These are phyloP conservation scores for Otatea glauca DNA, from an alignment of 176 grass and related monocot genomes.

Conservation along the genomic window DNA sequence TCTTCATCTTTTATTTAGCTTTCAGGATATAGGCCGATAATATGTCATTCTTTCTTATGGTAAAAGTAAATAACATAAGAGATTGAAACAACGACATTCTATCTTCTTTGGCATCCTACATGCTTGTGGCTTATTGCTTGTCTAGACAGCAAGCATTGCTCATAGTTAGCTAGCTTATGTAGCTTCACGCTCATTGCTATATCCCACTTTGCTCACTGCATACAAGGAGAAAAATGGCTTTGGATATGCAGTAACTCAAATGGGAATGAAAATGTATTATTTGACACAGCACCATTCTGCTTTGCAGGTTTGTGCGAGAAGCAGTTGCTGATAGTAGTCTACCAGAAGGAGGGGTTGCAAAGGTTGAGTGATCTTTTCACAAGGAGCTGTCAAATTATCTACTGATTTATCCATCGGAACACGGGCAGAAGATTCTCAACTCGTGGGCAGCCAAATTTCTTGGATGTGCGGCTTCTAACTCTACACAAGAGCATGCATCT, in stretches of 20 bases:
- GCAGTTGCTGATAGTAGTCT: constrained; percentile 57
- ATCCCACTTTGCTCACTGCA: not conserved
- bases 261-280: constrained; percentile 20
- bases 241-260: not conserved
- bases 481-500: constrained; percentile 10
- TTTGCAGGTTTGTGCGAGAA: constrained; percentile 63
- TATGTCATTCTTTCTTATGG: not conserved
- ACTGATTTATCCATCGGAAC: constrained; percentile 19
- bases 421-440: not conserved
- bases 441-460: constrained; percentile 6
- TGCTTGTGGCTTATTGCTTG: not conserved
- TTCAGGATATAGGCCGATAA: not conserved
- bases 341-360: constrained; percentile 57
- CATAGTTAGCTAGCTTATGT: constrained; percentile 33
- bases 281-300: constrained; percentile 25
- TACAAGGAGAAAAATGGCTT: not conserved
- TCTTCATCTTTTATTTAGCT: constrained; percentile 35
- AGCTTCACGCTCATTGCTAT: not conserved
- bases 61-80: not conserved
- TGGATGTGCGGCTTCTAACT: not conserved
- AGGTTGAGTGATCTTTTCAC: constrained; percentile 51
- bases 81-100: not conserved
- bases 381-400: not conserved
- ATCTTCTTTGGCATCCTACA: not conserved
- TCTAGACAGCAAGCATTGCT: not conserved